These are phyloP conservation scores for Globisporangium emineosum DNA, from an alignment of 352 stramenopile genomes.

Conservation along the genomic window DNA sequence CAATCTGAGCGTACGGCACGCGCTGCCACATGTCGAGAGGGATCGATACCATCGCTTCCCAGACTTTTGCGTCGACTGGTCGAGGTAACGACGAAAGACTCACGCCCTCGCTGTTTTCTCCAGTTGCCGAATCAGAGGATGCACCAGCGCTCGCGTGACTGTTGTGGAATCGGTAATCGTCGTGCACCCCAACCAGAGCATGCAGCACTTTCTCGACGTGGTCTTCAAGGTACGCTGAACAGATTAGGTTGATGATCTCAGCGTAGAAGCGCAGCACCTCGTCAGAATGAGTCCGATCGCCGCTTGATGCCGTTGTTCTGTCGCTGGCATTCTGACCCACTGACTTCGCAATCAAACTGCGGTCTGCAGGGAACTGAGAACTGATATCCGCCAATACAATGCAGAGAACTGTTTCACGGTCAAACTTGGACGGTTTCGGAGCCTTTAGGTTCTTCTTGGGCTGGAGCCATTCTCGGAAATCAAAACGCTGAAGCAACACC, in stretches of 20 bases:
- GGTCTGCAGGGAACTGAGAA: slow-evolving; percentile 48
- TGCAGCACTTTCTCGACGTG: slow-evolving; percentile 82
- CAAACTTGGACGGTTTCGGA: slow-evolving; percentile 62
- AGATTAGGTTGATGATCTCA: slow-evolving; percentile 69
- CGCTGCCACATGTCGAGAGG: slow-evolving; percentile 44
- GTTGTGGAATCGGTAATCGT: slow-evolving; percentile 75
- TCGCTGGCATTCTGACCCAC: slow-evolving; percentile 3
- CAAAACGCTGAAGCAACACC: slow-evolving; percentile 66
- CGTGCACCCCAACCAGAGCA: slow-evolving; percentile 72
- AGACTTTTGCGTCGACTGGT: slow-evolving; percentile 60
- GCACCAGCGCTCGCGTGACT: slow-evolving; percentile 13
- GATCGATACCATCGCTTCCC: slow-evolving; percentile 61
- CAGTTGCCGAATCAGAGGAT: slow-evolving; percentile 15
- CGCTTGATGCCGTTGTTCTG: slow-evolving; percentile 10
- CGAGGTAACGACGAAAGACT: slow-evolving; percentile 33
- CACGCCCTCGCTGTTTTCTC: slow-evolving; percentile 8
- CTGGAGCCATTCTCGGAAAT: slow-evolving; percentile 73
- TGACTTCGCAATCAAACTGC: slow-evolving; percentile 22
- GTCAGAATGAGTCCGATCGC: slow-evolving; percentile 25
- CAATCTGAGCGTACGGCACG: slow-evolving; percentile 37
- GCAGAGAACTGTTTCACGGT: slow-evolving; percentile 75
- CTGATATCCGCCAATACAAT: slow-evolving; percentile 77
- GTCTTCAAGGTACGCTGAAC: slow-evolving; percentile 59
- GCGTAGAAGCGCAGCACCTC: slow-evolving; percentile 73
- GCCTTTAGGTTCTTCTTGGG: slow-evolving; percentile 31